phyloP scores from a whole-genome alignment of 2,329 filamentous ascomycete genomes.

The Aspergillus sp. region DNA sequence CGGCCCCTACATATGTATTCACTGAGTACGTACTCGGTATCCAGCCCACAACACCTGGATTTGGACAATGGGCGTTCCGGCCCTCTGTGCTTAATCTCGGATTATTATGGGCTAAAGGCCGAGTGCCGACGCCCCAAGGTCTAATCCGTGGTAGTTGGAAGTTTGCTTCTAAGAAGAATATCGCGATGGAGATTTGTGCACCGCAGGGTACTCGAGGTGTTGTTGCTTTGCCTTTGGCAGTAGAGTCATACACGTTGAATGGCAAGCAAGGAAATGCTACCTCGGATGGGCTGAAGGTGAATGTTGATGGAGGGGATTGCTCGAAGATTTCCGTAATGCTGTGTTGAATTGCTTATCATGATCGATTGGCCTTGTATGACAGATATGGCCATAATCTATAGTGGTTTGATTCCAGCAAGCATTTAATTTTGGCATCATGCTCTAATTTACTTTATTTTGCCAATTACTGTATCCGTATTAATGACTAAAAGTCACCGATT shows the following conservation, averaged over 20 bases:
- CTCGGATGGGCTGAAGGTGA: background rate
- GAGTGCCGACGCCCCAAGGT: constrained; percentile 3
- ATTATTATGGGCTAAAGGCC: constrained; percentile 1
- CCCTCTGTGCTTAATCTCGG: constrained; percentile 1
- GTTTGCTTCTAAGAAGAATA: background rate
- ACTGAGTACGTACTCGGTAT: constrained; percentile 23
- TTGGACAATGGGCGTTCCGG: constrained; percentile 1
- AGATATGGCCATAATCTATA: no score
- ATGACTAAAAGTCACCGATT: no score
- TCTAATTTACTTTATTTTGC: no score
- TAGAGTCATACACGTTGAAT: background rate
- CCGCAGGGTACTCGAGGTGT: background rate
- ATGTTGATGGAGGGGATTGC: background rate
- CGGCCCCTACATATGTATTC: constrained; percentile 42
- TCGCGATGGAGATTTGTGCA: background rate
- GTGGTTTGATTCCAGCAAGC: no score
- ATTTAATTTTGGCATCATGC: no score
- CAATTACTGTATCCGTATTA: no score
- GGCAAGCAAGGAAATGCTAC: background rate
- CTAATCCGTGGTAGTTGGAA: constrained; percentile 2
- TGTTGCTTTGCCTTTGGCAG: background rate
- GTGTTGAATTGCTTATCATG: no score
- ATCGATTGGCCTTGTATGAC: no score
- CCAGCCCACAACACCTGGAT: constrained; percentile 1
- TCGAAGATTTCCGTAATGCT: background rate